Base-by-base conservation (phyloP, 768 basidiomycete genomes). In the Boletus bicolor region DNA sequence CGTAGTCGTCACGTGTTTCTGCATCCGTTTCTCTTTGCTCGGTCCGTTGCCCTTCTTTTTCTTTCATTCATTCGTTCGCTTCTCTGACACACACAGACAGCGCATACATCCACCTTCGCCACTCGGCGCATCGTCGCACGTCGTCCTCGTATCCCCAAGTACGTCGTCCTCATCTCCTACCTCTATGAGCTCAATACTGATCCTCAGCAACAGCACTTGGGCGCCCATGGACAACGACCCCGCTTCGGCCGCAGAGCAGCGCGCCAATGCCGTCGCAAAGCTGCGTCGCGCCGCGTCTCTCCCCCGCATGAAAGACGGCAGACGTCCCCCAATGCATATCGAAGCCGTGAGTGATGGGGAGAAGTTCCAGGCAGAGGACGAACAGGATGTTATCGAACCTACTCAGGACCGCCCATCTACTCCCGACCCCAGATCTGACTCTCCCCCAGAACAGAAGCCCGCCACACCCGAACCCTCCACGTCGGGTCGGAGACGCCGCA, bases 241-340 rank as follows among this genome's bases (percentile, higher is more conserved):
- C 51, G 62, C 77, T 44, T 73, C 76, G 11, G 76, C 80, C 73
- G 82, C 82, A 28, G 89, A 94, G 70, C 88, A 93, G 72, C 86
- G 94, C 57, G 90, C 91, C 67, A 82, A 84, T 52, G 90, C 93
- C 11, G 87, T 96, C 45, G 91, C 91, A 44, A 93, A 87, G 75
- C 83, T 97, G 60, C 93, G 89, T 74, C 85, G 94, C 63, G 93
- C 94, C 42, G 91, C 93, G 52, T 95, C 93, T 15, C 73, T 96
- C 30, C 94, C 93, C 37, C 81, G 93, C 58, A 91, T 91, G 86
- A 93, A 93, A 70, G 89, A 93, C 70, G 93, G 93, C 8, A 76
- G 93, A 53, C 79, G 93, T 42, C 93, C 92, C 0, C 90, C 87
- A 46, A 91, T 91, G 89, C 90, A 89, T 65, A 77, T 82, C 61